Base-by-base conservation (phyloP, 495 filamentous ascomycete species). In the Penicillium silybi region DNA sequence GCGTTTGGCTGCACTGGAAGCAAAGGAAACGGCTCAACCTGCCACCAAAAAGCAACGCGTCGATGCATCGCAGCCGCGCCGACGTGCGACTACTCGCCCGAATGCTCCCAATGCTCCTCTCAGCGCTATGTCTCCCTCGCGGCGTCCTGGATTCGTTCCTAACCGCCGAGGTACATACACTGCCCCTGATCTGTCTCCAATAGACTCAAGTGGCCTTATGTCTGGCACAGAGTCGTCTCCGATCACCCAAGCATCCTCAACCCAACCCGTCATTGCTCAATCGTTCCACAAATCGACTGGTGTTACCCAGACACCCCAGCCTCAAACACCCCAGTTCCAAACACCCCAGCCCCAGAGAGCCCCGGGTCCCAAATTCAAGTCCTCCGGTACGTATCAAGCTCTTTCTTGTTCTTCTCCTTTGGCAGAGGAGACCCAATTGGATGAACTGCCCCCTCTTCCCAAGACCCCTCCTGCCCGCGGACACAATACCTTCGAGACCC, bases 121-220 rank as follows among this genome's bases (percentile, higher is more conserved):
- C 13, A 25, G n/a, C n/a, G 22, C 13, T n/a, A 13, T 45, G 10
- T 35, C 52, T 29, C 52, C 52, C 11, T 11, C 13, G 11, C 46
- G 41, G 1, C 47, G 29, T 9, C 46, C 52, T 32, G 52, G 41
- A 17, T 55, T 45, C 29, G 7, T 44, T 29, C 52, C 52, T 7
- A 55, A 54, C 25, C 13, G 41, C 16, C 46, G 46, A 44, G 20
- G 41, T 10, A 50, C 52, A 10, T 38, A 44, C 34, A 9, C n/a
- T 34, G 19, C 34, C 0, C 46, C 52, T 15, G 46, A 49, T n/a
- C 35, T 55, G 18, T 44, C 46, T 10, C 40, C 52, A 4, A 49
- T 55, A 15, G 52, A 55, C 4, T 55, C 52, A 17, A 55, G 46
- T 39, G 27, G 35, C 23, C 26, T 50, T 41, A 3, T 50, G 11